Evolutionary conservation across 352 stramenopile genomes (phyloP), one percentile per base, ranked within the genome.

Genomic region (Phytophthora hibernalis): DNA sequence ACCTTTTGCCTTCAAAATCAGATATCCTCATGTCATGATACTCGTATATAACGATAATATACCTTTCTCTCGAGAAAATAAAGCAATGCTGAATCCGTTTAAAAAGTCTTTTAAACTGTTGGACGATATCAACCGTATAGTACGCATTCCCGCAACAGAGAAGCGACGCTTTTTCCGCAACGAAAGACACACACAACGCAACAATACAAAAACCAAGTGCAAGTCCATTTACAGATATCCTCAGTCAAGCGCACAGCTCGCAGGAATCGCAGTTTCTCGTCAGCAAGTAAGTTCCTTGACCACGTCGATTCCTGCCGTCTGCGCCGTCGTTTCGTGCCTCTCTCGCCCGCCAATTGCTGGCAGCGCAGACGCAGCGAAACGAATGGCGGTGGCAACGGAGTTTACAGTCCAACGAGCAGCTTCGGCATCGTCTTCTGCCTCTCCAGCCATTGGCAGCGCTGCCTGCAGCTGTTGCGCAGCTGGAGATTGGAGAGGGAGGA

Each of bases 201-300:
- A 72, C 62, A 71, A 75, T 72, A 75, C 55, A 68, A 75, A 66
- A 9, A 8, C n/a, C 54, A 55, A 65, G 42, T 70, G 21, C 49
- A 63, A 31, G 16, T 21, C 50, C 64, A 72, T 31, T 31, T 35
- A 51, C 26, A 33, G 26, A 37, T 59, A 65, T 72, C 52, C 59
- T 52, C 58, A 24, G 7, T 40, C 51, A 37, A 44, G 38, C 35
- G 42, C 42, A 33, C 50, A 61, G 54, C 21, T 12, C 38, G 21
- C 42, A 30, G n/a, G 44, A 53, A 52, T 26, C 30, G 24, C 22
- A 31, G n/a, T n/a, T n/a, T n/a, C n/a, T 7, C 33, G 3, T 6
- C 11, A 40, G 15, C 33, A 43, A 20, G 37, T 43, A 43, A 43
- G 37, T 20, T 15, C 37, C 37, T 15, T 43, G 15, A 13, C 13